Evolutionary conservation across 192 early-diverging fungal species (phyloP).

Genomic region (Rhizoclosmatium sp.): DNA sequence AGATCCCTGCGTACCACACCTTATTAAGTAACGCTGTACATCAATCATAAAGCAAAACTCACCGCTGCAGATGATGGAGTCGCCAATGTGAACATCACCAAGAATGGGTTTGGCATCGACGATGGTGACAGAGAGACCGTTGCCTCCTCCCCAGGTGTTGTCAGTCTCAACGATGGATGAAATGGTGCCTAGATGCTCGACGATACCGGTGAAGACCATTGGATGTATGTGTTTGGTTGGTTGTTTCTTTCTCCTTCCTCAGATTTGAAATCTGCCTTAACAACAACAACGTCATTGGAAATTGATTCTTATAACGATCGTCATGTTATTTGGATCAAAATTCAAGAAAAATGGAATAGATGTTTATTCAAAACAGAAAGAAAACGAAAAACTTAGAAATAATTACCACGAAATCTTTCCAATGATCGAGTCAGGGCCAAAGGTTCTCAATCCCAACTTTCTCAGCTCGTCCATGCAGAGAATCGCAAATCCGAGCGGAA

Average conservation of each 20-base stretch:
- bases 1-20: slow-evolving; percentile 67
- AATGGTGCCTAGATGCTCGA: slow-evolving; percentile 89
- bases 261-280: no score
- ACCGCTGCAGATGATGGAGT: slow-evolving; percentile 95
- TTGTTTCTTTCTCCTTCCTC: no score
- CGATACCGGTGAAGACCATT: slow-evolving; percentile 90
- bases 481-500: slow-evolving; percentile 62
- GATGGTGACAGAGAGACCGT: slow-evolving; percentile 86
- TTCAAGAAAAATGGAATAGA: no score
- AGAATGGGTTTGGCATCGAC: slow-evolving; percentile 75
- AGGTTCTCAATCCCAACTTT: slow-evolving; percentile 60
- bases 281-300: no score
- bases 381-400: background rate
- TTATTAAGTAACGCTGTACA: no score
- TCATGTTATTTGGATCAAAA: no score
- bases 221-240: no score
- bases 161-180: slow-evolving; percentile 72
- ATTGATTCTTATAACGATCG: no score
- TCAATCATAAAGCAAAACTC: background rate
- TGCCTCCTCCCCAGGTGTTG: slow-evolving; percentile 78
- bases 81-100: slow-evolving; percentile 86
- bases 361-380: no score
- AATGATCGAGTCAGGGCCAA: background rate
- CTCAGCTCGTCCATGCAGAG: slow-evolving; percentile 69
- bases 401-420: background rate